These are phyloP conservation scores for Nicotiana noctiflora DNA, from an alignment of 257 asterid species.

Conservation along the genomic window DNA sequence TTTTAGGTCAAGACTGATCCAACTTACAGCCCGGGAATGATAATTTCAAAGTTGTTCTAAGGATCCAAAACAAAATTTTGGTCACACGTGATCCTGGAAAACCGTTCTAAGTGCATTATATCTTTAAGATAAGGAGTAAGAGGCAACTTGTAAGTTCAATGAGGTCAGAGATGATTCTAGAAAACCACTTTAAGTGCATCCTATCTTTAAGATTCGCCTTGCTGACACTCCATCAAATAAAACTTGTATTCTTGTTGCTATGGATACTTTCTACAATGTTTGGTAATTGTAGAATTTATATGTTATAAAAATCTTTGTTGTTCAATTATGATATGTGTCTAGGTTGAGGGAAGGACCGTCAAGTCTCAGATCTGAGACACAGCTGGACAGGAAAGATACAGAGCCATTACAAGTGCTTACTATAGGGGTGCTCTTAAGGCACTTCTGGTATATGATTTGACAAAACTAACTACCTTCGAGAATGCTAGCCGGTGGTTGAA, in stretches of 20 bases:
- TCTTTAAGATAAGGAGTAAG: neutral
- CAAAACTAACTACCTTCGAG: conserved; percentile 86
- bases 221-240: neutral
- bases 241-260: neutral
- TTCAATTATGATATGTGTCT: neutral
- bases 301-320: neutral
- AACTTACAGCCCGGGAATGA: too few relatives aligned
- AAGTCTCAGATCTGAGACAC: conserved; percentile 99
- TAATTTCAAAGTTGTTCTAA: too few relatives aligned
- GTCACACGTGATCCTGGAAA: neutral
- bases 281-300: neutral
- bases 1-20: too few relatives aligned
- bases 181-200: neutral
- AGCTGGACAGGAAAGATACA: conserved; percentile 94
- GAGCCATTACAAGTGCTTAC: conserved; percentile 96
- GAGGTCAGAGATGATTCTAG: neutral
- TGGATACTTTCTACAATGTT: neutral
- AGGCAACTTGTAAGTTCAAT: neutral
- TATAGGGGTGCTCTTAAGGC: conserved; percentile 96
- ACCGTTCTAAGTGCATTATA: neutral
- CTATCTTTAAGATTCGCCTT: neutral
- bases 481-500: conserved; percentile 89
- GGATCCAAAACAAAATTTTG: too few relatives aligned
- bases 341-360: conserved; percentile 90
- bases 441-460: conserved; percentile 80